Conservation (phyloP, 148 eudicot species). For the Camellia granthamiana region DNA sequence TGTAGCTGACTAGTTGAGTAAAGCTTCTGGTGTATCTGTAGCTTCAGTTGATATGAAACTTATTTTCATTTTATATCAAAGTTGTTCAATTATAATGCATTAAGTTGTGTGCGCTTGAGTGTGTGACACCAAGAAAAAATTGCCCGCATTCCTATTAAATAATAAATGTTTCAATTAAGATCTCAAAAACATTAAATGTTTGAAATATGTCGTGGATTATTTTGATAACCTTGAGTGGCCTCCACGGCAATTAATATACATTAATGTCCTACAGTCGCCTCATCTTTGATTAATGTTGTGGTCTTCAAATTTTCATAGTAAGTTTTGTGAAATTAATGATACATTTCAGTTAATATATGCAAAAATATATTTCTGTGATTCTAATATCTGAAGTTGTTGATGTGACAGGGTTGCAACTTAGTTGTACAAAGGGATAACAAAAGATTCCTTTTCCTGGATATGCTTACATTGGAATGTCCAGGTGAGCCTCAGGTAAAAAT, state of each 20-base stretch:
- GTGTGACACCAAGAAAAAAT: background rate
- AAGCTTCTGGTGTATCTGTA: background rate
- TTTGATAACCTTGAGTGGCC: background rate
- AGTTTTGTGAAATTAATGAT: background rate
- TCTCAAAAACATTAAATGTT: background rate
- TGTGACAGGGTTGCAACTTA: slow-evolving; percentile 87
- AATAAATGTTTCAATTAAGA: background rate
- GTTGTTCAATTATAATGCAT: background rate
- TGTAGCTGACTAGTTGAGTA: background rate
- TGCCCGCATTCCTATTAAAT: background rate
- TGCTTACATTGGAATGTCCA: slow-evolving; percentile 63
- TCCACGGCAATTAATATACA: background rate
- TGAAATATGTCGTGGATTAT: background rate
- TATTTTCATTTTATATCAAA: background rate
- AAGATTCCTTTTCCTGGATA: slow-evolving; percentile 75
- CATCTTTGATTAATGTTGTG: background rate
- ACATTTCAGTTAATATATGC: background rate
- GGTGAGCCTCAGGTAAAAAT: slow-evolving; percentile 48
- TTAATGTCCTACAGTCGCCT: background rate
- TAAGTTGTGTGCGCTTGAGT: background rate
- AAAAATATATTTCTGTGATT: background rate
- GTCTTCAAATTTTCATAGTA: background rate
- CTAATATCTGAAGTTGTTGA: slow-evolving; percentile 15
- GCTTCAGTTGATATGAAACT: background rate
- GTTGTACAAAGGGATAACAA: slow-evolving; percentile 61